Evolutionary conservation across 163 green algal genomes (phyloP), one percentile per base, ranked within the genome.

Genomic region (Scenedesmus sp.): DNA sequence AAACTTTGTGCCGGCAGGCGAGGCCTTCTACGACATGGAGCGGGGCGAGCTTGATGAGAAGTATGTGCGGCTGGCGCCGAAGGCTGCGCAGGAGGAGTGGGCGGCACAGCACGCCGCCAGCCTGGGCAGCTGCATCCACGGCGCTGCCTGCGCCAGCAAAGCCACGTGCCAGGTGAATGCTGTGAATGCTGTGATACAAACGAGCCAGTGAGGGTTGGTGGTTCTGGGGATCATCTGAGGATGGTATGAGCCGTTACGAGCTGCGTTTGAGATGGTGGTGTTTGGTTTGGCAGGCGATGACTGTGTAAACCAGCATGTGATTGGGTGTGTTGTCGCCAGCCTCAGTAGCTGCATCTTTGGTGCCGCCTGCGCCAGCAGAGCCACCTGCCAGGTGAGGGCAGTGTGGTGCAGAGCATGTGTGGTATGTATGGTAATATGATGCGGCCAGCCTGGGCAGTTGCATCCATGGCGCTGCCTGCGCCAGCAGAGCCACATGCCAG

Each of bases 281-380:
- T 46, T 0, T 46, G 34, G 34, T 46, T 46, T 46, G 34, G 34
- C 34, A 46, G 34, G 34, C 34, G 34, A 46, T 46, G 34, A 46
- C 34, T 46, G 34, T 46, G 34, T 0, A 46, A 46, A 46, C 34
- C 34, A 46, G 34, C 34, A 46, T 46, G 34, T 46, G 34, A 46
- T 46, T 46, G 34, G 34, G 34, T 46, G 34, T 0, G 34, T 46
- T 46, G 46, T n/a, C 16, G 52, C 52, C 9, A 94, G 94, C 56
- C 91, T 96, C 12, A 56, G 26, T 5, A 15, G 23, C 16, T 99
- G 97, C 94, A 97, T 97, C 90, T 97, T 99, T 94, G 97, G 97
- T 10, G 56, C 90, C 1, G 90, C 86, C 4, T 99, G 97, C 93
- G 62, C 91, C 52, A 73, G 93, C 73, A 96, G 94, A 54, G 9